These are phyloP conservation scores for Saturnispora ahearnii DNA, from an alignment of 805 yeast genomes.

Conservation along the genomic window DNA sequence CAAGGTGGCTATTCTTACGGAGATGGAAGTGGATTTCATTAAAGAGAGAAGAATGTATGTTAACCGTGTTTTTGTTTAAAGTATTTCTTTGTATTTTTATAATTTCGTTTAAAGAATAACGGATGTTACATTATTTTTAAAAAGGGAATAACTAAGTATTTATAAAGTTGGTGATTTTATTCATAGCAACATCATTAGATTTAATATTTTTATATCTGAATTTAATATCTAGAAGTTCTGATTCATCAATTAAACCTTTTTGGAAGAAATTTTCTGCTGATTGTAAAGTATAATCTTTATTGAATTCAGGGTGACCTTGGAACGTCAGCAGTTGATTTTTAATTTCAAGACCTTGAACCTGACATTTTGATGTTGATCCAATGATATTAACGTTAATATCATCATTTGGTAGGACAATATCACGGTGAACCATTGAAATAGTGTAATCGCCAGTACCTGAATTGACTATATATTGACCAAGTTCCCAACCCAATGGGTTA, in stretches of 20 bases:
- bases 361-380: conserved; percentile 49
- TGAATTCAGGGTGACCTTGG: conserved; percentile 90
- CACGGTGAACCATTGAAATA: conserved; percentile 52
- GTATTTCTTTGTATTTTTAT: background rate
- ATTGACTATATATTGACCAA: conserved; percentile 39
- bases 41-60: background rate
- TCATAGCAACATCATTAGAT: background rate
- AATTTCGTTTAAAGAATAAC: too few species aligned
- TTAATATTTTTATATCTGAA: conserved; percentile 1
- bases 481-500: conserved; percentile 65
- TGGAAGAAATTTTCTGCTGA: conserved; percentile 6
- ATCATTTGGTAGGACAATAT: conserved; percentile 33
- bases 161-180: background rate
- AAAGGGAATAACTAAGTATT: background rate
- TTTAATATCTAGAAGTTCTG: conserved; percentile 2
- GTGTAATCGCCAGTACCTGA: conserved; percentile 24
- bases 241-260: conserved; percentile 9
- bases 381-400: conserved; percentile 26
- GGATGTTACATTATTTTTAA: background rate
- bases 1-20: conserved; percentile 11
- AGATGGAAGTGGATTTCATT: conserved; percentile 14
- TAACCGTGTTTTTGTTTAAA: background rate
- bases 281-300: conserved; percentile 24
- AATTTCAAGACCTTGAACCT: conserved; percentile 58
- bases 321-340: conserved; percentile 49